A percentile compares a stretch with the other conserved stretches of the same genome.
phyloP scores from a whole-genome alignment of 176 grass and related monocot species.

The Oryza meyeriana region DNA sequence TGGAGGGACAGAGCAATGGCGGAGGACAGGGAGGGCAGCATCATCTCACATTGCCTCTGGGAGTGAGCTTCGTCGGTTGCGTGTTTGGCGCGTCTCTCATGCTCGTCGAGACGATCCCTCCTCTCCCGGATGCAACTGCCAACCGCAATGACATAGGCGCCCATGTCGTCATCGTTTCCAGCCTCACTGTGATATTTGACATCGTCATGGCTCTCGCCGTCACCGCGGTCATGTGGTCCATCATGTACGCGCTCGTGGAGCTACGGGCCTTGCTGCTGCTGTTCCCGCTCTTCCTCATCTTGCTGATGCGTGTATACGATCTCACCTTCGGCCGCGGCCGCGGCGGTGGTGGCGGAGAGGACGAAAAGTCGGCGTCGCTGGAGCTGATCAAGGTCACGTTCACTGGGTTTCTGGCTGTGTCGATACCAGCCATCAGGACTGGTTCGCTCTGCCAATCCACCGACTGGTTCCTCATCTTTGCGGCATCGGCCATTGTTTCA shows the following conservation, averaged over 20 bases:
- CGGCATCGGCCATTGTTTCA: constrained; percentile 14
- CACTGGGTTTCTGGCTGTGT: constrained; percentile 4
- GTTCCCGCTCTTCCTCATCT: background rate
- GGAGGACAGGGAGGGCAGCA: no score
- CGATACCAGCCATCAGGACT: background rate
- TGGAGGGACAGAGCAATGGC: background rate
- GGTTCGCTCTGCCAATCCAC: background rate
- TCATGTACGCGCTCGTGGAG: background rate
- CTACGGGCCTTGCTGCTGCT: background rate
- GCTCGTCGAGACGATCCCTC: background rate
- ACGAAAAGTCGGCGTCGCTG: background rate
- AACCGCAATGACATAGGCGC: no score
- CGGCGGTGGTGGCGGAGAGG: no score
- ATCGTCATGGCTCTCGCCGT: background rate
- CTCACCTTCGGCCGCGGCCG: no score
- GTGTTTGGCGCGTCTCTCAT: background rate
- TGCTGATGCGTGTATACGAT: background rate
- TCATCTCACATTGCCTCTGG: background rate
- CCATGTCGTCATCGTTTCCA: no score
- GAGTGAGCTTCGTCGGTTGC: background rate
- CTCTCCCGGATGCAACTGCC: background rate
- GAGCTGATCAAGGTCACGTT: constrained; percentile 1
- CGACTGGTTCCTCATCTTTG: background rate
- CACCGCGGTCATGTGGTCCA: background rate
- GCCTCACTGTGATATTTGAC: background rate